phyloP scores from a whole-genome alignment of 805 yeast species.

The Wickerhamiella lipophila region DNA sequence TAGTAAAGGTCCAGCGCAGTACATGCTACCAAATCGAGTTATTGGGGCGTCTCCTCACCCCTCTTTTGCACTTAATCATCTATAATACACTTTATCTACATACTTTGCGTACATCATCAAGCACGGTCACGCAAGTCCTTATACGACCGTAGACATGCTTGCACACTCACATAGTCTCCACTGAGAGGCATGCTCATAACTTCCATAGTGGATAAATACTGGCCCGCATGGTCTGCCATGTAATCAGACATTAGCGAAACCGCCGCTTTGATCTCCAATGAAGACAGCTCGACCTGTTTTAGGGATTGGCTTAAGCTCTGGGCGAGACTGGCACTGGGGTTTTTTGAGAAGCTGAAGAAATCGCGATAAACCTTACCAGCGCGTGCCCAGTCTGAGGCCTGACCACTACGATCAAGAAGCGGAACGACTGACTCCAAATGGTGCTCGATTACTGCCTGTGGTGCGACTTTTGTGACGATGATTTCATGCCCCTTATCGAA shows the following conservation, averaged over 20 bases:
- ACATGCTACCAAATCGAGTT: too few species aligned
- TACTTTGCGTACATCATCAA: too few species aligned
- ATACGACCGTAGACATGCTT: background rate
- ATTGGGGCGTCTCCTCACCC: too few species aligned
- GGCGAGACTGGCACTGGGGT: conserved; percentile 8
- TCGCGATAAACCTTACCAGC: conserved; percentile 31
- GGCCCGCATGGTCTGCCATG: conserved; percentile 18
- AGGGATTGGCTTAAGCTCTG: conserved; percentile 2
- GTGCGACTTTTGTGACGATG: conserved; percentile 52
- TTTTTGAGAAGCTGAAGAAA: conserved; percentile 15
- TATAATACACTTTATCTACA: background rate
- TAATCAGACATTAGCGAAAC: conserved; percentile 22
- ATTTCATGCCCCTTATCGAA: conserved; percentile 53
- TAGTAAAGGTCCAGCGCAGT: too few species aligned
- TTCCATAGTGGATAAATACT: conserved; percentile 4
- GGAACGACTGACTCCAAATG: conserved; percentile 20
- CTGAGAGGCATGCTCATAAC: conserved; percentile 17
- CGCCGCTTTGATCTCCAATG: conserved; percentile 20
- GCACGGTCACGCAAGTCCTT: background rate
- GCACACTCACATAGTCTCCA: background rate
- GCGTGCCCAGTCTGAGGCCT: conserved; percentile 24
- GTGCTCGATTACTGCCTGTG: conserved; percentile 48
- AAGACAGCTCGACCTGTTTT: conserved; percentile 9
- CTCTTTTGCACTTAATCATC: background rate
- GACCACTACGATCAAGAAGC: conserved; percentile 21